Conservation (phyloP, 306 rosid species). For the Begonia fuchsioides region DNA sequence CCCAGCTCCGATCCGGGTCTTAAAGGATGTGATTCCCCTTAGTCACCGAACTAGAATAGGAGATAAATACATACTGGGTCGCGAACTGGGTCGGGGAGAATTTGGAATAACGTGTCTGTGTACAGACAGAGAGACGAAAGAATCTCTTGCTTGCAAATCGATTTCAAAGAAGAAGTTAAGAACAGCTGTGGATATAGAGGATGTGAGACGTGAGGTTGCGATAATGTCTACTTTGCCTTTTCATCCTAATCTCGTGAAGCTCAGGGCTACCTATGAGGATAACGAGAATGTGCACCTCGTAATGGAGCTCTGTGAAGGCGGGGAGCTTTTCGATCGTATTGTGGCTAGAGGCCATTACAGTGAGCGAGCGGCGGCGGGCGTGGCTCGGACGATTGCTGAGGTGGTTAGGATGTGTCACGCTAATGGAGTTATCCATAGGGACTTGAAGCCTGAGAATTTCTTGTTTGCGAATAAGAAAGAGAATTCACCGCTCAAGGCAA, state of each 20-base stretch:
- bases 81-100: constrained; percentile 95
- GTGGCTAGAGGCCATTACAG: constrained; percentile 14
- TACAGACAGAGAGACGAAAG: constrained; percentile 75
- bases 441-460: constrained; percentile 15
- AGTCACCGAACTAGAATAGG: constrained; percentile 62
- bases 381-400: constrained; percentile 11
- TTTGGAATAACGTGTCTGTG: constrained; percentile 91
- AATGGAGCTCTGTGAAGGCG: constrained; percentile 16
- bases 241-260: constrained; percentile 17
- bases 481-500: constrained; percentile 13
- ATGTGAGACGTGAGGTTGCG: constrained; percentile 12
- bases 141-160: constrained; percentile 83
- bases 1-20: constrained; percentile 69
- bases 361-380: constrained; percentile 14
- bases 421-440: constrained; percentile 16
- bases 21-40: constrained; percentile 59
- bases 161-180: constrained; percentile 84
- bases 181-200: constrained; percentile 28
- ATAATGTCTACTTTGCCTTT: constrained; percentile 16
- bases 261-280: constrained; percentile 14
- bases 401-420: constrained; percentile 17
- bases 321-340: constrained; percentile 19
- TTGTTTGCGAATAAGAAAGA: constrained; percentile 16
- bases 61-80: constrained; percentile 77
- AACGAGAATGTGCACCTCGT: constrained; percentile 13